Percentiles rank a stretch among this genome's conserved stretches.
These are phyloP conservation scores for Exophiala mesophila DNA, from an alignment of 2,329 filamentous ascomycete species.

Conservation along the genomic window DNA sequence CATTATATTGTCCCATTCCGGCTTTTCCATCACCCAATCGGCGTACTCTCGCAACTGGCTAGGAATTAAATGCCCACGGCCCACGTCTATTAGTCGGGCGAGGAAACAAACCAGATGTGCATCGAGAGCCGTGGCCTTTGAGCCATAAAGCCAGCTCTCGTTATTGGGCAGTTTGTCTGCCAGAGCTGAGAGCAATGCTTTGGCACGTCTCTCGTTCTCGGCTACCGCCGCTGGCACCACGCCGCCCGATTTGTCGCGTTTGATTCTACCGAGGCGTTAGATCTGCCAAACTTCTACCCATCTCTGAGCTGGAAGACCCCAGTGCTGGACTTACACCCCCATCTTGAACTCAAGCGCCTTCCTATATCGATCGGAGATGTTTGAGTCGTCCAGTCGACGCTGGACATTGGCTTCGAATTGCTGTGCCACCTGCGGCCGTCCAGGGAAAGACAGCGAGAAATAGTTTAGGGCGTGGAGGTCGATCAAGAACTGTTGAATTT, in stretches of 20 bases:
- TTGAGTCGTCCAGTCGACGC: background rate
- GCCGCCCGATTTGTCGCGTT: slow-evolving; percentile 5
- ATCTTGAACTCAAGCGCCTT: slow-evolving; percentile 6
- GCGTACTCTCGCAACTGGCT: slow-evolving; percentile 3
- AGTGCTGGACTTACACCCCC: slow-evolving; percentile 3
- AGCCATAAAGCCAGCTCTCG: background rate
- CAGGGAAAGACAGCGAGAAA: slow-evolving; percentile 10
- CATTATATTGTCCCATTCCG: slow-evolving; percentile 6
- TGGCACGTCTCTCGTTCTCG: slow-evolving; percentile 3
- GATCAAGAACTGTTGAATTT: slow-evolving; percentile 1
- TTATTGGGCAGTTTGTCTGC: background rate
- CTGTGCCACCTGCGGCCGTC: slow-evolving; percentile 4
- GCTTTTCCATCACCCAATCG: slow-evolving; percentile 2
- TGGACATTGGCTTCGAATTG: slow-evolving; percentile 4
- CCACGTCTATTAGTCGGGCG: slow-evolving; percentile 7
- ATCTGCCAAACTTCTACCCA: too few species aligned
- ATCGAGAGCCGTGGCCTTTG: slow-evolving; percentile 7
- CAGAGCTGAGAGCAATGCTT: background rate
- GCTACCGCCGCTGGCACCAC: slow-evolving; percentile 2
- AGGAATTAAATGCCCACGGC: slow-evolving; percentile 3
- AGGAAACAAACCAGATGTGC: slow-evolving; percentile 5
- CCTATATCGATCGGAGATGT: slow-evolving; percentile 4
- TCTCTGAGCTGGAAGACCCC: background rate
- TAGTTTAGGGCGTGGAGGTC: slow-evolving; percentile 10
- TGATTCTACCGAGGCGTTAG: background rate